Evolutionary conservation across 2,329 filamentous ascomycete genomes (phyloP).

Genomic region (Xylaria sp.): DNA sequence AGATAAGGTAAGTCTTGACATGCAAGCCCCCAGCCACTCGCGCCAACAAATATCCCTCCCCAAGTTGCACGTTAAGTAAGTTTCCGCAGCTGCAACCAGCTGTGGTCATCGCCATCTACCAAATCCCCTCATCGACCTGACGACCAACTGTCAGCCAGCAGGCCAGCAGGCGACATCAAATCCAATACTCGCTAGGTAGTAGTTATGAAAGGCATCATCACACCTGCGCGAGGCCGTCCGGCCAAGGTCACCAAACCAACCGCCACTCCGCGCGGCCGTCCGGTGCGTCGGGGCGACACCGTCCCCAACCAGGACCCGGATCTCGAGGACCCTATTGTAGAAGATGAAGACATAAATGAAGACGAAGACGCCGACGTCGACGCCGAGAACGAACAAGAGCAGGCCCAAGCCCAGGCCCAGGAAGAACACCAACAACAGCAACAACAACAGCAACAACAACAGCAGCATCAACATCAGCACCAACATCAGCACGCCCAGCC

Average conservation of each 20-base stretch:
- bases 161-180: constrained; percentile 43
- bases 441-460: constrained; percentile 34
- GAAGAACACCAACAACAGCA: constrained; percentile 39
- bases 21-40: constrained; percentile 1
- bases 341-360: constrained; percentile 42
- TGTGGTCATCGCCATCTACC: constrained; percentile 40
- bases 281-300: constrained; percentile 47
- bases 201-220: constrained; percentile 53
- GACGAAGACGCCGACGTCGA: constrained; percentile 33
- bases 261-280: constrained; percentile 46
- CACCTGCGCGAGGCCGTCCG: constrained; percentile 53
- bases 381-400: constrained; percentile 43
- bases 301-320: constrained; percentile 51
- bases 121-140: constrained; percentile 45
- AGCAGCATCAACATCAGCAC: constrained; percentile 38
- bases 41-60: background rate
- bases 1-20: too few relatives aligned
- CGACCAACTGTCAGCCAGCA: constrained; percentile 51
- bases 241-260: constrained; percentile 59
- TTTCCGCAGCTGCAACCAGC: constrained; percentile 49
- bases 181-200: constrained; percentile 13
- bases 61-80: background rate
- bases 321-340: constrained; percentile 45
- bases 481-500: constrained; percentile 39
- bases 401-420: constrained; percentile 42